A percentile compares a stretch with the other conserved stretches of the same genome.
Evolutionary conservation across 2,329 filamentous ascomycete genomes (phyloP).

Genomic region (Pseudogymnoascus sp.): DNA sequence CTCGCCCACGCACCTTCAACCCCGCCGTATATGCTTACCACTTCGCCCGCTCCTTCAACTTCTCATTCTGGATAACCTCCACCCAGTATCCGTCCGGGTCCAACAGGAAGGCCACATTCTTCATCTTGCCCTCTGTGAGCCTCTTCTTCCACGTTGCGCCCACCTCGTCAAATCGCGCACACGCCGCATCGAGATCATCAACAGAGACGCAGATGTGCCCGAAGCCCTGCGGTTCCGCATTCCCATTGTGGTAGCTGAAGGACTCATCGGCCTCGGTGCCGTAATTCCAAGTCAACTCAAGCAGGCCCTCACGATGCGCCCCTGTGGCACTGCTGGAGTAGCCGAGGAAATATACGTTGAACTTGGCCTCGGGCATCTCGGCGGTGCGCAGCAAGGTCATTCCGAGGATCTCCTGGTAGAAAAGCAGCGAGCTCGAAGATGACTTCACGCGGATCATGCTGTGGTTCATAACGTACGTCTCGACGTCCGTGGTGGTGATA

Average conservation of each 20-base stretch:
- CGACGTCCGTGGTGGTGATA: conserved; percentile 62
- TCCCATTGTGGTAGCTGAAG: conserved; percentile 85
- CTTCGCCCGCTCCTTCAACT: conserved; percentile 37
- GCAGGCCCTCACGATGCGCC: conserved; percentile 67
- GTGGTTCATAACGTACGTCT: conserved; percentile 74
- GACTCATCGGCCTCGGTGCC: conserved; percentile 74
- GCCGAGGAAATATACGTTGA: conserved; percentile 87
- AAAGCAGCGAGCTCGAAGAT: conserved; percentile 61
- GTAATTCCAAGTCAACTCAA: conserved; percentile 81
- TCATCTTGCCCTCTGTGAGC: conserved; percentile 83
- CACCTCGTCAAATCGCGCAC: conserved; percentile 72
- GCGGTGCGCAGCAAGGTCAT: conserved; percentile 71
- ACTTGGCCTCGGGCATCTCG: conserved; percentile 62
- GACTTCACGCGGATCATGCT: conserved; percentile 92
- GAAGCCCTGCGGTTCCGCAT: conserved; percentile 82
- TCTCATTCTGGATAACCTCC: conserved; percentile 70
- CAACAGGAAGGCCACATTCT: conserved; percentile 82
- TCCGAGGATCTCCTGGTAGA: conserved; percentile 77
- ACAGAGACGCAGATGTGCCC: conserved; percentile 78
- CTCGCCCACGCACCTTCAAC: neutral
- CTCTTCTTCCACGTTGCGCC: conserved; percentile 88
- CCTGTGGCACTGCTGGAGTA: conserved; percentile 53
- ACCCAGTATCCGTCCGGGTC: conserved; percentile 84
- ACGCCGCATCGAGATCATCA: conserved; percentile 77
- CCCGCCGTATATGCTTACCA: neutral